Evolutionary conservation across 169 alveolate species (phyloP).

Genomic region (Plasmodium relictum): DNA sequence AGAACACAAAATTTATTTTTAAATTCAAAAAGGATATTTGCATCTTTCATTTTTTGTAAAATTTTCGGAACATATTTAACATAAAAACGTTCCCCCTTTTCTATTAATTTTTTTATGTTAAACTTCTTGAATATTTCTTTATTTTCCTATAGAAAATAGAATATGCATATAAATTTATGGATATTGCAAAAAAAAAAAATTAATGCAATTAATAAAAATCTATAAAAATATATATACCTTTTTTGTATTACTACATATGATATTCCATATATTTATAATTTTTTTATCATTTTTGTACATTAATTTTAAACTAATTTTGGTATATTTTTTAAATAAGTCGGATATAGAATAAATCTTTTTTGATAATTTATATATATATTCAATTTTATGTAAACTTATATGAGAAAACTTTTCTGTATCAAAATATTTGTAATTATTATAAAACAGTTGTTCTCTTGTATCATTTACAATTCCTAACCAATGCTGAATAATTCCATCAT

Average conservation of each 20-base stretch:
- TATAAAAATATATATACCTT: conserved; percentile 19
- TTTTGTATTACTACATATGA: conserved; percentile 30
- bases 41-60: conserved; percentile 29
- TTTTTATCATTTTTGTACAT: conserved; percentile 55
- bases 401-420: conserved; percentile 2
- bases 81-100: conserved; percentile 70
- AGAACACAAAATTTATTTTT: conserved; percentile 43
- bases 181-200: background rate
- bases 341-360: conserved; percentile 39
- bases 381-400: conserved; percentile 30
- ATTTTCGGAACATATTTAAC: conserved; percentile 45
- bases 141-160: conserved; percentile 34
- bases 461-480: conserved; percentile 14
- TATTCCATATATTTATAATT: conserved; percentile 35
- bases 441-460: conserved; percentile 15
- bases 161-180: background rate
- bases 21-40: conserved; percentile 37
- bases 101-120: conserved; percentile 16
- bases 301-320: conserved; percentile 8
- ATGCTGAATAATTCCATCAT: background rate
- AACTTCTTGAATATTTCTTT: conserved; percentile 20
- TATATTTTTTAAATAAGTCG: conserved; percentile 21
- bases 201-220: background rate
- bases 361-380: conserved; percentile 35
- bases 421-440: conserved; percentile 18